A percentile compares a stretch with the other conserved stretches of the same genome.
These are phyloP conservation scores for Carex sylvatica DNA, from an alignment of 202 grass and related monocot species.

Conservation along the genomic window DNA sequence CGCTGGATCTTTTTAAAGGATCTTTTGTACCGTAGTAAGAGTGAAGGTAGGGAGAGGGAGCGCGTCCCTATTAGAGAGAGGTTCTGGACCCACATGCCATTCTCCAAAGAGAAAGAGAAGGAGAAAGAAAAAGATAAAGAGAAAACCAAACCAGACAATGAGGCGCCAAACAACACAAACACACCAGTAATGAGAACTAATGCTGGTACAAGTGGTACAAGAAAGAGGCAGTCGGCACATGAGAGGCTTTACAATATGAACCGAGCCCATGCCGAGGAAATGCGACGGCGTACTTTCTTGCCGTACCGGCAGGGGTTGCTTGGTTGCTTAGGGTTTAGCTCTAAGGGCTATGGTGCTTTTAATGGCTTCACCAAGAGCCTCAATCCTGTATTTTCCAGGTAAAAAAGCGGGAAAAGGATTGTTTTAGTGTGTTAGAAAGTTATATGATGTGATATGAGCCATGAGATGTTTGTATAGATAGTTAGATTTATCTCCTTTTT, in stretches of 20 bases:
- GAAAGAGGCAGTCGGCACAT: slow-evolving; percentile 57
- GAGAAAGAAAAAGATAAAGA: slow-evolving; percentile 20
- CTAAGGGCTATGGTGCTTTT: slow-evolving; percentile 75
- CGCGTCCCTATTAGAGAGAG: slow-evolving; percentile 37
- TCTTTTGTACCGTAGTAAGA: slow-evolving; percentile 90
- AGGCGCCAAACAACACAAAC: neutral
- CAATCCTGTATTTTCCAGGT: slow-evolving; percentile 87
- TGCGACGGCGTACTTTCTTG: slow-evolving; percentile 85
- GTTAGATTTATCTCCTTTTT: slow-evolving; percentile 19
- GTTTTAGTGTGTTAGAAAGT: slow-evolving; percentile 12
- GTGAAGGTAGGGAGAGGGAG: slow-evolving; percentile 49
- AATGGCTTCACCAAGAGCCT: slow-evolving; percentile 81
- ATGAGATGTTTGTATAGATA: slow-evolving; percentile 35
- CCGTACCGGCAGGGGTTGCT: slow-evolving; percentile 82
- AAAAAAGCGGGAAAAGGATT: slow-evolving; percentile 16
- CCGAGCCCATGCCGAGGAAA: slow-evolving; percentile 72
- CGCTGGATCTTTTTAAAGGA: slow-evolving; percentile 93
- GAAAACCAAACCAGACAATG: neutral
- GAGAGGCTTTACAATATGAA: slow-evolving; percentile 83
- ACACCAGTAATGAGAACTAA: slow-evolving; percentile 11
- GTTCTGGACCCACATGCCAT: slow-evolving; percentile 72
- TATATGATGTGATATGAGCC: slow-evolving; percentile 14
- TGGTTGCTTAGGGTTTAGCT: slow-evolving; percentile 84
- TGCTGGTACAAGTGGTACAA: slow-evolving; percentile 28
- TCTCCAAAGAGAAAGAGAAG: slow-evolving; percentile 50